Evolutionary conservation across 148 eudicot genomes (phyloP).

Genomic region (Vaccinium corymbosum): DNA sequence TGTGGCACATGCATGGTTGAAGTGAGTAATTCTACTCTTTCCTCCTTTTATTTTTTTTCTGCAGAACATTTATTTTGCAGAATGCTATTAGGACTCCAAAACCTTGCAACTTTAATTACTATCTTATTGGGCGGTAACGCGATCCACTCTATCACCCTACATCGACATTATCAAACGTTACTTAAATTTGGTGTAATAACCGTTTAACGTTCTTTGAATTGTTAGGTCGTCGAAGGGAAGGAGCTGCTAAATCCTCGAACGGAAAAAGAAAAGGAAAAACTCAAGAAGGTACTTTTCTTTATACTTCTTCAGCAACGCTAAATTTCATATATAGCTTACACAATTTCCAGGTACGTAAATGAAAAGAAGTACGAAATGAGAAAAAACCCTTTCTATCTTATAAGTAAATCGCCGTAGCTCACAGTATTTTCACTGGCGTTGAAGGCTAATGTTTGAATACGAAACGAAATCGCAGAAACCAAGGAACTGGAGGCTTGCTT

Average conservation of each 20-base stretch:
- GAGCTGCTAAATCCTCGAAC: slow-evolving; percentile 67
- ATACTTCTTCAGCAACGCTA: not conserved
- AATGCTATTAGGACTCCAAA: not conserved
- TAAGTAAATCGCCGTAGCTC: not conserved
- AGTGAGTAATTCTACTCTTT: slow-evolving; percentile 29
- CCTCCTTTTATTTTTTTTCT: not conserved
- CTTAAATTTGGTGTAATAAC: not conserved
- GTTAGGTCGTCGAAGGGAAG: slow-evolving; percentile 71
- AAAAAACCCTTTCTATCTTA: not conserved
- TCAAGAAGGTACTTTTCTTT: slow-evolving; percentile 47
- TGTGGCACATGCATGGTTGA: slow-evolving; percentile 88
- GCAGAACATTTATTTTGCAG: not conserved
- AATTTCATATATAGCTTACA: not conserved
- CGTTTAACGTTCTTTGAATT: not conserved
- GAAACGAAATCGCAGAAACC: slow-evolving; percentile 54
- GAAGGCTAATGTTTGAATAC: not conserved
- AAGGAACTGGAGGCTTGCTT: slow-evolving; percentile 84
- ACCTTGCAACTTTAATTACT: not conserved
- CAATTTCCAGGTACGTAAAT: not conserved
- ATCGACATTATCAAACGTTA: not conserved
- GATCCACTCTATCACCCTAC: not conserved
- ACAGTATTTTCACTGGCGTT: not conserved
- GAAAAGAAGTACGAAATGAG: not conserved
- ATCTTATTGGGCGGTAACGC: not conserved
- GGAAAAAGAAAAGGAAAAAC: slow-evolving; percentile 77